Conservation (phyloP, 1,139 yeast species). For the Yamadazyma oceani region DNA sequence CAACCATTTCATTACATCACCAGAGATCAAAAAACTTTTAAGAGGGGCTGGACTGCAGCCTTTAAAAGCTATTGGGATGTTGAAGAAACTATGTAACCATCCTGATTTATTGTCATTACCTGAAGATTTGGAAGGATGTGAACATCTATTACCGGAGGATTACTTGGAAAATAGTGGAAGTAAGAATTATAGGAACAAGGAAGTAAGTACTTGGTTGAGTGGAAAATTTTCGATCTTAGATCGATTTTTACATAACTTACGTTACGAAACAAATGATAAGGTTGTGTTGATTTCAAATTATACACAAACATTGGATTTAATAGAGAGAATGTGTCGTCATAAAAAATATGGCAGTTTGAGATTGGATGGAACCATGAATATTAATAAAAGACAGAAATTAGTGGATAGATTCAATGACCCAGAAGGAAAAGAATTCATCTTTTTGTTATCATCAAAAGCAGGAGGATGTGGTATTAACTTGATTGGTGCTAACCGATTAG, state of each 20-base stretch:
- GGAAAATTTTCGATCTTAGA: conserved; percentile 66
- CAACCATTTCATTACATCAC: conserved; percentile 74
- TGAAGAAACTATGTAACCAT: conserved; percentile 90
- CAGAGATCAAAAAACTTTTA: conserved; percentile 70
- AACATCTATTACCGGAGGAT: conserved; percentile 69
- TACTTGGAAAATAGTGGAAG: conserved; percentile 41
- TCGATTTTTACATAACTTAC: conserved; percentile 75
- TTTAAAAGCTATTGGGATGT: conserved; percentile 81
- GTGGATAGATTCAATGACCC: conserved; percentile 94
- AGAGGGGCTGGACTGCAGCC: conserved; percentile 81
- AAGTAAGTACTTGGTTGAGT: conserved; percentile 58
- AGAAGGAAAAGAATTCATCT: conserved; percentile 82
- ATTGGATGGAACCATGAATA: conserved; percentile 89
- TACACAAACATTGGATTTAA: conserved; percentile 88
- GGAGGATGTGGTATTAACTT: conserved; percentile 99
- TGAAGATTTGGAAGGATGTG: conserved; percentile 71
- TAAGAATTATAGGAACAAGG: conserved; percentile 44
- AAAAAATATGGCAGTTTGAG: conserved; percentile 77
- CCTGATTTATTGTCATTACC: conserved; percentile 83
- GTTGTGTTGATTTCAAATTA: conserved; percentile 92
- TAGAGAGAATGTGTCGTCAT: conserved; percentile 79
- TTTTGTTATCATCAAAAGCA: conserved; percentile 89
- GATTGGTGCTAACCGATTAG: conserved; percentile 91
- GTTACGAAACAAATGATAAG: conserved; percentile 84
- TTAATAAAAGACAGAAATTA: conserved; percentile 87